Conservation (phyloP, 805 yeast genomes). For the Starmerella khaoyaiensis region DNA sequence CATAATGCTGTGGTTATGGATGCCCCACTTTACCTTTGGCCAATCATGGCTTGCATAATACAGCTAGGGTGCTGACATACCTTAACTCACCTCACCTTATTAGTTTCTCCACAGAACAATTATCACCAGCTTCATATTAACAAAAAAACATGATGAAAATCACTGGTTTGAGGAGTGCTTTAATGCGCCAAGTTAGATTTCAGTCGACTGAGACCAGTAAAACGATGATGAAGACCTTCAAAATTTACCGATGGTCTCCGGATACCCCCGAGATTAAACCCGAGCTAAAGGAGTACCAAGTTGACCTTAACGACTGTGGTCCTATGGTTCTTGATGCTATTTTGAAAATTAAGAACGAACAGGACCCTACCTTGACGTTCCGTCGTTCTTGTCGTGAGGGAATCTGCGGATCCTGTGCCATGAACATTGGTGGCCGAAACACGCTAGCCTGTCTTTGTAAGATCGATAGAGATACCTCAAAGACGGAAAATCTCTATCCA, state of each 20-base stretch:
- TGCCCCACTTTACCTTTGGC: too few species aligned
- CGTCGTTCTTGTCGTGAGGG: conserved; percentile 99
- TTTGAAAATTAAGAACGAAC: conserved; percentile 89
- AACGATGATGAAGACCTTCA: conserved; percentile 65
- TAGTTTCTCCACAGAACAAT: neutral
- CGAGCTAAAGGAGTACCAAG: conserved; percentile 62
- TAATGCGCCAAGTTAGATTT: conserved; percentile 3
- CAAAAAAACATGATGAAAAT: neutral
- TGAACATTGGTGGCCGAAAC: conserved; percentile 97
- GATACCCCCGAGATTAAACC: conserved; percentile 93
- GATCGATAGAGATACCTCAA: conserved; percentile 65
- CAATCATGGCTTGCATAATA: neutral
- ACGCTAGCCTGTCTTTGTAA: conserved; percentile 94
- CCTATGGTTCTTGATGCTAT: conserved; percentile 97
- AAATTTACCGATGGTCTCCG: conserved; percentile 96
- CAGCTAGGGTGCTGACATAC: neutral
- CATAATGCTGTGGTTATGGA: too few species aligned
- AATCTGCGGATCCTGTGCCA: conserved; percentile 98
- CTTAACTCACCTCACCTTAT: conserved; percentile 2
- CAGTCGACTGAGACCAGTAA: conserved; percentile 34
- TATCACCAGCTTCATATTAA: neutral
- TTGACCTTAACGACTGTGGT: conserved; percentile 85
- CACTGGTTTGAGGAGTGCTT: neutral
- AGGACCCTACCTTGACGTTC: conserved; percentile 88
- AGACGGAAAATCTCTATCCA: conserved; percentile 82